These are phyloP conservation scores for Limonium bicolor DNA, from an alignment of 148 eudicot species.

Conservation along the genomic window DNA sequence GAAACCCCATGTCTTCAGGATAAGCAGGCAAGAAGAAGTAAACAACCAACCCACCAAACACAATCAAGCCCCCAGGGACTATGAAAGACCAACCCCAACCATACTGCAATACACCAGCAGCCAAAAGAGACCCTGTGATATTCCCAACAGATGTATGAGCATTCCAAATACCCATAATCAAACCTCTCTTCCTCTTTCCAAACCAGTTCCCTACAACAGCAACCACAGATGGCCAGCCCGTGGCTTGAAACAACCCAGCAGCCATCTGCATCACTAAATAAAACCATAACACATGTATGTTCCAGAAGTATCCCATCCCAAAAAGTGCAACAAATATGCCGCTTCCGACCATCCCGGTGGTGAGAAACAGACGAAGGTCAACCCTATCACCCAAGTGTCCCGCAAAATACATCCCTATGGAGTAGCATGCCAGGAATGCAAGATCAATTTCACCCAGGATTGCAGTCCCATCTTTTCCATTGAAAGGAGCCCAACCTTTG, in stretches of 20 bases:
- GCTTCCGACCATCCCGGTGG: conserved; percentile 85
- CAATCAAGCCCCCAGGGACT: conserved; percentile 54
- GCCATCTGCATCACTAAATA: conserved; percentile 75
- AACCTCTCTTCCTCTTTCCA: conserved; percentile 83
- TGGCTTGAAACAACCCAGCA: conserved; percentile 92
- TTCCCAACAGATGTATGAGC: conserved; percentile 97
- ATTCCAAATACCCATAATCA: conserved; percentile 98
- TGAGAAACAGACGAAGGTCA: conserved; percentile 70
- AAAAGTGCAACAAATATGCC: conserved; percentile 80
- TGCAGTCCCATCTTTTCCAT: conserved; percentile 51
- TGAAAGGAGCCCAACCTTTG: conserved; percentile 80
- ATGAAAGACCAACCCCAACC: conserved; percentile 99
- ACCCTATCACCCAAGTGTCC: conserved; percentile 84
- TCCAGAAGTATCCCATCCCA: conserved; percentile 81
- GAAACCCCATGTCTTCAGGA: conserved; percentile 86
- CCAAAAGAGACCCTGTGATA: conserved; percentile 75
- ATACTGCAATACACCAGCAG: conserved; percentile 72
- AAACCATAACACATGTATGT: conserved; percentile 62
- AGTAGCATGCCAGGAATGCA: conserved; percentile 74
- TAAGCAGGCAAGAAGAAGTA: conserved; percentile 74
- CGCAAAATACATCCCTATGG: conserved; percentile 83
- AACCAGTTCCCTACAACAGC: conserved; percentile 97
- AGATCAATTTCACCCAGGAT: conserved; percentile 85
- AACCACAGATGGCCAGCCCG: conserved; percentile 98
- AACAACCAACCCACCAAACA: conserved; percentile 55